Base-by-base conservation (phyloP, 805 yeast species). In the Starmerella bombicola region DNA sequence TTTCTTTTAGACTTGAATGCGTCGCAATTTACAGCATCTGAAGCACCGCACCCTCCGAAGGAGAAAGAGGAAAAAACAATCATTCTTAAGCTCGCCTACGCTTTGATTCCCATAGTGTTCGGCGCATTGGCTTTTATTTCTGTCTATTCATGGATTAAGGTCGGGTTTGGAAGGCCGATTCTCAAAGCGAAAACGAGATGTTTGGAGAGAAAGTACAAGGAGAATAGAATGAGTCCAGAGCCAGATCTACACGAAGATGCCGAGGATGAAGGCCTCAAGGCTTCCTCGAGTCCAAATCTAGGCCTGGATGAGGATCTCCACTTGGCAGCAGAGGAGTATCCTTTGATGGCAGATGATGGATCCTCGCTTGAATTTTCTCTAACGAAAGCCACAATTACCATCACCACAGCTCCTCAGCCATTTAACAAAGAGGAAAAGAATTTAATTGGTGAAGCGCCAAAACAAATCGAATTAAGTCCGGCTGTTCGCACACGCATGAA, bases 401-500 rank as follows among this genome's bases (percentile, higher is more conserved):
- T 35, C 35, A 15, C 25, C 35, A 24, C 28, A 24, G 9, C 28
- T 13, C 28, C 28, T 13, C 9, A 24, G 28, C 28, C 28, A 13
- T 9, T 13, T 10, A 13, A 24, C 13, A 24, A 10, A 13, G 13
- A 9, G 12, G 13, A 24, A 13, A 9, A 9, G 12, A 24, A 24
- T 13, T 25, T 42, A 12, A 18, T 42, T 12, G 46, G 38, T 21
- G 15, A 22, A 5, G 24, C 25, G n/a, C 32, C 32, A 7, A 19
- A 4, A 12, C 22, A 8, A 2, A 17, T 43, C 1, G 29, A 30
- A 6, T 47, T 45, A 26, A 19, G 28, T 15, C 4, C 24, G 6
- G 32, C 32, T 7, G 25, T 45, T 25, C 10, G 9, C 30, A 50
- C 50, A 13, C 76, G 78, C 29, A 56, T 73, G 25, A 53, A 65